phyloP scores from a whole-genome alignment of 108 stramenopile genomes.

The Seminavis robusta region DNA sequence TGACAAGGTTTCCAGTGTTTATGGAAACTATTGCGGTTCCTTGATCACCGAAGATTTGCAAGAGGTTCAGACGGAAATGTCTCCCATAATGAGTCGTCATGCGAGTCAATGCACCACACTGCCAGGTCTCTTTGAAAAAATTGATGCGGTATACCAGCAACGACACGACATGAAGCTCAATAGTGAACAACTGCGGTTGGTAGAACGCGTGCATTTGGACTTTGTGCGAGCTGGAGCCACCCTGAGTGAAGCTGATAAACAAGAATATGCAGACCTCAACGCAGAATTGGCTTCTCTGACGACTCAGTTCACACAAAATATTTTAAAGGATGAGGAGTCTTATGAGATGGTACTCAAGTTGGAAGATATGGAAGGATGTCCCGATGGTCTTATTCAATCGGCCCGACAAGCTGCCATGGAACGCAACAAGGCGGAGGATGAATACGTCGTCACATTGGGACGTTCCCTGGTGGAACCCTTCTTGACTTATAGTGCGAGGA shows the following conservation, averaged over 20 bases:
- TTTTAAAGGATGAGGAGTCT: conserved; percentile 67
- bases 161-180: conserved; percentile 32
- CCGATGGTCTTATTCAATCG: conserved; percentile 50
- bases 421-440: conserved; percentile 36
- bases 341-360: conserved; percentile 51
- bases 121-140: conserved; percentile 69
- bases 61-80: conserved; percentile 49
- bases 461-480: conserved; percentile 77
- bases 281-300: conserved; percentile 60
- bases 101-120: conserved; percentile 31
- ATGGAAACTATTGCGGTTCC: conserved; percentile 44
- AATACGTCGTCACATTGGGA: conserved; percentile 68
- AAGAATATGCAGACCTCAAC: conserved; percentile 59
- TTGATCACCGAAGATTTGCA: conserved; percentile 55
- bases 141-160: conserved; percentile 36
- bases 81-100: conserved; percentile 54
- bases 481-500: conserved; percentile 43
- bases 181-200: conserved; percentile 51
- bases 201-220: conserved; percentile 64
- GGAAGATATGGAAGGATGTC: conserved; percentile 63
- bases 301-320: conserved; percentile 70
- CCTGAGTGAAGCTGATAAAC: conserved; percentile 39
- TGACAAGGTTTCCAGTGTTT: conserved; percentile 37
- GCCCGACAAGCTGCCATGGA: conserved; percentile 64
- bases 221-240: conserved; percentile 66